phyloP scores from a whole-genome alignment of 495 filamentous ascomycete genomes.

The Aspergillus egyptiacus region DNA sequence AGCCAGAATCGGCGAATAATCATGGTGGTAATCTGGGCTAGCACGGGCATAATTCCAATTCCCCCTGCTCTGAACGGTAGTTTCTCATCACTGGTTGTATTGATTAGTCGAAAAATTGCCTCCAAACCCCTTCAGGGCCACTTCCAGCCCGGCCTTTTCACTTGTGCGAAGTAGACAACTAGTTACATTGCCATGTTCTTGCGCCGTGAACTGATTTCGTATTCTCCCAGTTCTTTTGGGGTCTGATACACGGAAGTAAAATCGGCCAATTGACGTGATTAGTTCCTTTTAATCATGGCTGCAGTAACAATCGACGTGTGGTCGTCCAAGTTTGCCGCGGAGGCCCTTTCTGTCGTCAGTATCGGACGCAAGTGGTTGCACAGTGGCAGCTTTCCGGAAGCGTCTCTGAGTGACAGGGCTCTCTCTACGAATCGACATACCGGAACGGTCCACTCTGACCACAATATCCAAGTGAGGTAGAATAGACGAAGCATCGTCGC shows the following conservation, averaged over 20 bases:
- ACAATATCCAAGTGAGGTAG: slow-evolving; percentile 67
- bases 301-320: slow-evolving; percentile 34
- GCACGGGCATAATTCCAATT: slow-evolving; percentile 73
- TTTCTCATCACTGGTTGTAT: slow-evolving; percentile 26
- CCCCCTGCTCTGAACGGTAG: slow-evolving; percentile 62
- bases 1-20: slow-evolving; percentile 43
- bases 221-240: slow-evolving; percentile 41
- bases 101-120: slow-evolving; percentile 57
- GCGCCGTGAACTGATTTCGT: slow-evolving; percentile 69
- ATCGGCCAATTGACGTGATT: slow-evolving; percentile 58
- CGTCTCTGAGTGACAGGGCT: slow-evolving; percentile 62
- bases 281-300: slow-evolving; percentile 46
- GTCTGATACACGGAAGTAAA: slow-evolving; percentile 53
- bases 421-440: slow-evolving; percentile 56
- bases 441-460: slow-evolving; percentile 56
- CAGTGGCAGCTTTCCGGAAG: slow-evolving; percentile 51
- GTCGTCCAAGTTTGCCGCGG: slow-evolving; percentile 15
- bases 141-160: slow-evolving; percentile 47
- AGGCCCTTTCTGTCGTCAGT: slow-evolving; percentile 44
- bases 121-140: slow-evolving; percentile 66
- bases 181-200: slow-evolving; percentile 63
- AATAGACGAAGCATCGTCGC: slow-evolving; percentile 50
- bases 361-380: slow-evolving; percentile 65
- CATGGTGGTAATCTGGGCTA: slow-evolving; percentile 53
- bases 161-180: slow-evolving; percentile 55